Percentiles rank a stretch among this genome's conserved stretches.
Conservation (phyloP, 305 asterid genomes). For the Ruellia speciosa region DNA sequence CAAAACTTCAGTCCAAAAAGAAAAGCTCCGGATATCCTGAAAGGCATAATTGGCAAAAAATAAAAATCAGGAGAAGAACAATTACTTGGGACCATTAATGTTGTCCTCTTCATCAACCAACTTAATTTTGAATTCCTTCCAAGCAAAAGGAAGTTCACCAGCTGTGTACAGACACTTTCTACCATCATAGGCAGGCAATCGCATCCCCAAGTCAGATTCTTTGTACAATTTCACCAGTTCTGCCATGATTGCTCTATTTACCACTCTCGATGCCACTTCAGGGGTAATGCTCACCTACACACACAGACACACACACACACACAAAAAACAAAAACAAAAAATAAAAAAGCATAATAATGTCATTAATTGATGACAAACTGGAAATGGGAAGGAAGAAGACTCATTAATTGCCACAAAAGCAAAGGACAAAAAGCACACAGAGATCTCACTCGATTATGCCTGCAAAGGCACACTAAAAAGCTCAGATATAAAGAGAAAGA, state of each 20-base stretch:
- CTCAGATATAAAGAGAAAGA: constrained; percentile 22
- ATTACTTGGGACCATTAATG: constrained; percentile 73
- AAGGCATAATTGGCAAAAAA: constrained; percentile 3
- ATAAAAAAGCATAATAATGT: constrained; percentile 15
- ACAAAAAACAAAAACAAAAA: constrained; percentile 27
- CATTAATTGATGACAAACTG: constrained; percentile 22
- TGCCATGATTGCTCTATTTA: constrained; percentile 75
- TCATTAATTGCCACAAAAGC: constrained; percentile 38
- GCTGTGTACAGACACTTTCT: constrained; percentile 87
- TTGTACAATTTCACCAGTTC: constrained; percentile 71
- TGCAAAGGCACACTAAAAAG: constrained; percentile 29
- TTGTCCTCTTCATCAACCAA: constrained; percentile 78
- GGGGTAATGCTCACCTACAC: constrained; percentile 78
- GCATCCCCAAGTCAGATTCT: constrained; percentile 84
- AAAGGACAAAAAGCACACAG: constrained; percentile 32
- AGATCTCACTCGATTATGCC: constrained; percentile 25
- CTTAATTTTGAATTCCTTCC: constrained; percentile 80
- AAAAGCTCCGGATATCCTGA: too few species aligned
- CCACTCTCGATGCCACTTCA: constrained; percentile 74
- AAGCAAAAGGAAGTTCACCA: constrained; percentile 87
- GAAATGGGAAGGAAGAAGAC: constrained; percentile 4
- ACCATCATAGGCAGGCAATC: constrained; percentile 95
- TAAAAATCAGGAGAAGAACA: constrained; percentile 12
- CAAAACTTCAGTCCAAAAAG: too few species aligned
- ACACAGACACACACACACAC: constrained; percentile 14